Evolutionary conservation across 2,329 filamentous ascomycete species (phyloP).

Genomic region (Colletotrichum ledebouriae): DNA sequence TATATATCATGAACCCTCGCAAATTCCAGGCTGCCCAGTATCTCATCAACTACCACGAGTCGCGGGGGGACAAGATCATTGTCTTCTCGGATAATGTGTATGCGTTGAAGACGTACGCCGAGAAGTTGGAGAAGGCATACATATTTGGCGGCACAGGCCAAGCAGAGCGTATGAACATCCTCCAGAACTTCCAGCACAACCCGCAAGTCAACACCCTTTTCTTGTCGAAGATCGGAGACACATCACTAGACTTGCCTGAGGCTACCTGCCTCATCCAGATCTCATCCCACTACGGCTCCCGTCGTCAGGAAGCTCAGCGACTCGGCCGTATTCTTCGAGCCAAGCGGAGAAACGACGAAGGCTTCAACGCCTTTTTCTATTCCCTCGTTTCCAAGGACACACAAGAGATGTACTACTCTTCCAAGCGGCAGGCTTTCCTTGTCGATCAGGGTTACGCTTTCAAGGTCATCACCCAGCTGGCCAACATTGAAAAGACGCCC

Average conservation of each 20-base stretch:
- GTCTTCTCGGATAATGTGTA: conserved; percentile 99
- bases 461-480: conserved; percentile 96
- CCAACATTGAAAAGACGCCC: conserved; percentile 88
- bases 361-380: conserved; percentile 99
- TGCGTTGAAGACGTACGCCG: conserved; percentile 86
- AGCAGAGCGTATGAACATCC: conserved; percentile 84
- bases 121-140: conserved; percentile 86
- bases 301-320: conserved; percentile 94
- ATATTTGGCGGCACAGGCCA: conserved; percentile 93
- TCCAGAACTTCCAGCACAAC: conserved; percentile 97
- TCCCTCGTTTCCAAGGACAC: conserved; percentile 97
- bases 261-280: conserved; percentile 98
- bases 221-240: conserved; percentile 97
- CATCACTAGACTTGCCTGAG: conserved; percentile 95
- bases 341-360: conserved; percentile 96
- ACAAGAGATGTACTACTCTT: conserved; percentile 97
- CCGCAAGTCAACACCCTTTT: conserved; percentile 92
- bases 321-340: conserved; percentile 93
- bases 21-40: conserved; percentile 99
- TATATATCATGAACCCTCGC: conserved; percentile 97
- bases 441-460: conserved; percentile 99
- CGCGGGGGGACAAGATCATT: conserved; percentile 95
- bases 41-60: conserved; percentile 97
- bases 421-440: conserved; percentile 95
- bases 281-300: conserved; percentile 96